phyloP scores from a whole-genome alignment of 2,329 filamentous ascomycete species.

The Ascochyta rabiei region DNA sequence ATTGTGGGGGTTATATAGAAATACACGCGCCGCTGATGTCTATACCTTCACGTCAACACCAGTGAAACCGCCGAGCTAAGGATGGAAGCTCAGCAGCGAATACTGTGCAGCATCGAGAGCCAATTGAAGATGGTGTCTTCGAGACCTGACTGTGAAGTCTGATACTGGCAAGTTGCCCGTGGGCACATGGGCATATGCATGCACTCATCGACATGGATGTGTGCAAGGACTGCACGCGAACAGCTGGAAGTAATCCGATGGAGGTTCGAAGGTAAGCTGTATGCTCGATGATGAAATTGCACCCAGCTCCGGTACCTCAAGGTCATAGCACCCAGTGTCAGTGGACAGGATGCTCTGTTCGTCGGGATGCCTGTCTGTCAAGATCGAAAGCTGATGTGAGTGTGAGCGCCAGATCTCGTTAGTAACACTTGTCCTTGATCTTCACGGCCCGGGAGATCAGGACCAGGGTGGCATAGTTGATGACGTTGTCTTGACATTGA shows the following conservation, averaged over 20 bases:
- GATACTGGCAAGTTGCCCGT: not conserved
- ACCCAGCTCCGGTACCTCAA: not conserved
- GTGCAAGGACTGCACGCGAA: not conserved
- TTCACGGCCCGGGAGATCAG: constrained; percentile 29
- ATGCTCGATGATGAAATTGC: not conserved
- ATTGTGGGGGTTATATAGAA: not conserved
- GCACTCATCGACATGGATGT: not conserved
- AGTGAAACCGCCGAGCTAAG: not conserved
- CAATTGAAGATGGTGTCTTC: not conserved
- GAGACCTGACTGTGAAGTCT: not conserved
- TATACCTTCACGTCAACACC: not conserved
- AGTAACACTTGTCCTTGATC: constrained; percentile 18
- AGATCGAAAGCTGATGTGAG: constrained; percentile 4
- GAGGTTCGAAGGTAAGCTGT: not conserved
- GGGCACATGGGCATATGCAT: not conserved
- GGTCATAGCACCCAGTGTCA: not conserved
- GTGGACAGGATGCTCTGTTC: not conserved
- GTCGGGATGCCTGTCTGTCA: not conserved
- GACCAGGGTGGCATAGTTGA: constrained; percentile 7
- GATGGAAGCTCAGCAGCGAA: not conserved
- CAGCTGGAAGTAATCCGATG: not conserved
- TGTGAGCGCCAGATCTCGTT: not conserved
- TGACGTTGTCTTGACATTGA: constrained; percentile 12
- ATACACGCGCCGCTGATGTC: not conserved
- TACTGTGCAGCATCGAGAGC: not conserved